A percentile compares a stretch with the other conserved stretches of the same genome.
Evolutionary conservation across 1,284 basidiomycete genomes (phyloP).

Genomic region (Cutaneotrichosporon sp.): DNA sequence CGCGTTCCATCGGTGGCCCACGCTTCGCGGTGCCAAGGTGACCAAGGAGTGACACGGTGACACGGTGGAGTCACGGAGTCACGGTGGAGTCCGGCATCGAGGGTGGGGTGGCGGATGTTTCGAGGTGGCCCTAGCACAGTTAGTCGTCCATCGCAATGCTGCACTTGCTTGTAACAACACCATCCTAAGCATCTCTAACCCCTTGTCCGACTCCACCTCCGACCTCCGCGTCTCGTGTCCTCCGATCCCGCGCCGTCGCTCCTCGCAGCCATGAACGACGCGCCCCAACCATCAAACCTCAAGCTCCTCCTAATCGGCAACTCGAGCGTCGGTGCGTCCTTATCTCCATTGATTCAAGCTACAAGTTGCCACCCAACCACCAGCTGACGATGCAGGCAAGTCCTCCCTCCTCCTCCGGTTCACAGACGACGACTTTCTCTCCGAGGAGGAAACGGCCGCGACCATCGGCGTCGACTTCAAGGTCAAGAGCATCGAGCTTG

Average conservation of each 20-base stretch:
- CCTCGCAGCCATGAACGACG: neutral
- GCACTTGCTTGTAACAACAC: too few species aligned
- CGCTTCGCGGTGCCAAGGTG: too few species aligned
- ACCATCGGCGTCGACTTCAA: slow-evolving; percentile 67
- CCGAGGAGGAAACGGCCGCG: slow-evolving; percentile 88
- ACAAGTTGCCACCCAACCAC: neutral
- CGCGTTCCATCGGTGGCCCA: too few species aligned
- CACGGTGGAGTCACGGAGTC: neutral
- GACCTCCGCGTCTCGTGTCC: too few species aligned
- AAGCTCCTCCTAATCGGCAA: slow-evolving; percentile 62
- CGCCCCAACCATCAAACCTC: slow-evolving; percentile 38
- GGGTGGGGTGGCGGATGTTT: neutral
- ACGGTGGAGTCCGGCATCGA: too few species aligned
- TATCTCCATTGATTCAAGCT: too few species aligned
- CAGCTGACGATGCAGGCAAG: slow-evolving; percentile 43
- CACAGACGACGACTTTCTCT: slow-evolving; percentile 93
- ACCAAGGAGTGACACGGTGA: too few species aligned
- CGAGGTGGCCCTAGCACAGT: neutral
- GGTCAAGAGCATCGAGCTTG: slow-evolving; percentile 52
- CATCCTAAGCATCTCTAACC: neutral
- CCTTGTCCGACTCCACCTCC: neutral
- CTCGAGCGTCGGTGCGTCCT: slow-evolving; percentile 87
- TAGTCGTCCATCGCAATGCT: too few species aligned
- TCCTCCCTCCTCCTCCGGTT: slow-evolving; percentile 84
- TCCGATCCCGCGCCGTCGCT: too few species aligned